These are phyloP conservation scores for Ambrosia artemisiifolia DNA, from an alignment of 129 eudicot genomes.

Conservation along the genomic window DNA sequence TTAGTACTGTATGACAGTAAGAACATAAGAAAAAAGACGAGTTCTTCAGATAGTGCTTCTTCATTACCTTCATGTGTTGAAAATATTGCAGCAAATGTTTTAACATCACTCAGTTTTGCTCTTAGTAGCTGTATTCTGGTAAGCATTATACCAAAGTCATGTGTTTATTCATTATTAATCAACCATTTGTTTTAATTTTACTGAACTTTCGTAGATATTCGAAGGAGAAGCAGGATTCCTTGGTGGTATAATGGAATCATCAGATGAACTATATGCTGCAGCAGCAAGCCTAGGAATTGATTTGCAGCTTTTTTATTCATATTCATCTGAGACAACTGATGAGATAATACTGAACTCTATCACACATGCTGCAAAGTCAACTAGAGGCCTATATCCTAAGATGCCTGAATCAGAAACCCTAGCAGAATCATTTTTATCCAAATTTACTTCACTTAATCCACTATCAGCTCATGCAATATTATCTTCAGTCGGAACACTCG, in stretches of 20 bases:
- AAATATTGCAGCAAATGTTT: constrained; percentile 75
- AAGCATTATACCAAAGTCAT: constrained; percentile 24
- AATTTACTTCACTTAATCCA: constrained; percentile 88
- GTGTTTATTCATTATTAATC: neutral
- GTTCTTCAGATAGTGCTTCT: constrained; percentile 57
- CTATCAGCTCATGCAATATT: constrained; percentile 89
- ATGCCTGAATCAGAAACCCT: constrained; percentile 83
- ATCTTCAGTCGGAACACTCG: constrained; percentile 56
- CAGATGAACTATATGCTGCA: constrained; percentile 93
- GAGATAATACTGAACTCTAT: constrained; percentile 68
- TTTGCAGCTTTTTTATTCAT: constrained; percentile 77
- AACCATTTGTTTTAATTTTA: neutral
- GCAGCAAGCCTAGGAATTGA: constrained; percentile 83
- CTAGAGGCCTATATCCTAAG: constrained; percentile 51
- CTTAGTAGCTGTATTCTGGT: constrained; percentile 88
- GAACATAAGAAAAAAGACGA: constrained; percentile 73
- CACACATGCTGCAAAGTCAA: constrained; percentile 37
- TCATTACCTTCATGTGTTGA: constrained; percentile 76
- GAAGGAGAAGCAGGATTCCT: constrained; percentile 82
- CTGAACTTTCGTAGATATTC: constrained; percentile 51
- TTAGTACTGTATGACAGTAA: constrained; percentile 73
- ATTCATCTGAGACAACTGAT: constrained; percentile 67
- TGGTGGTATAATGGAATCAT: constrained; percentile 74
- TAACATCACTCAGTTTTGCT: constrained; percentile 85
- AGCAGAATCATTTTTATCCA: constrained; percentile 84